Evolutionary conservation across 805 yeast genomes (phyloP).

Genomic region (Yamadazyma sp.): DNA sequence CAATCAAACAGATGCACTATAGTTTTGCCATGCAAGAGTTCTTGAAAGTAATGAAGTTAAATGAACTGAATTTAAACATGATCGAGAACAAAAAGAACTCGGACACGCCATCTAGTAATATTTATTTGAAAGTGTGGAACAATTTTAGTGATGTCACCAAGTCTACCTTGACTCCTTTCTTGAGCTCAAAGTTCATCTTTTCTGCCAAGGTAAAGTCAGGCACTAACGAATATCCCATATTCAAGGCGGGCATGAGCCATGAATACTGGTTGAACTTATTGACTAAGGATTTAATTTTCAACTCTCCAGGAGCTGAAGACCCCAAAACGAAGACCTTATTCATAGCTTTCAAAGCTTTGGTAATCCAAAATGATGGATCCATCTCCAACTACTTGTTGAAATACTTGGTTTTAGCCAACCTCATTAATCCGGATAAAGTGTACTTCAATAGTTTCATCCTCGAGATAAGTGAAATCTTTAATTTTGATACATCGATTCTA

Average conservation of each 20-base stretch:
- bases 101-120: conserved; percentile 18
- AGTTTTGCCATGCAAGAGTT: conserved; percentile 91
- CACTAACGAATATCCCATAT: conserved; percentile 62
- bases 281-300: conserved; percentile 62
- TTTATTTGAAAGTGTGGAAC: conserved; percentile 50
- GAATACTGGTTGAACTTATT: conserved; percentile 72
- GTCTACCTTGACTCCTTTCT: conserved; percentile 72
- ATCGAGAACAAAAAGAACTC: not conserved
- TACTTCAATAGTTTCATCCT: conserved; percentile 44
- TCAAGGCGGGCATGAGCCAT: conserved; percentile 52
- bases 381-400: conserved; percentile 75
- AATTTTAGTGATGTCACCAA: conserved; percentile 63
- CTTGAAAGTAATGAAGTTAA: conserved; percentile 59
- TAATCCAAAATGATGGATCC: conserved; percentile 67
- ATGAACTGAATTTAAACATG: conserved; percentile 21
- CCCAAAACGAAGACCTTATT: conserved; percentile 16
- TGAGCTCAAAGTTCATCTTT: conserved; percentile 71
- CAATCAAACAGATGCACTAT: conserved; percentile 75
- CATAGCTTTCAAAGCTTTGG: conserved; percentile 56
- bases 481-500: conserved; percentile 28
- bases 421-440: conserved; percentile 46
- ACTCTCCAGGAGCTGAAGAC: conserved; percentile 24
- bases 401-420: conserved; percentile 65
- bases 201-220: conserved; percentile 24
- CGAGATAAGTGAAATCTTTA: conserved; percentile 64